Evolutionary conservation across 1,284 basidiomycete genomes (phyloP), one percentile per base, ranked within the genome.

Genomic region (Malassezia globosa): DNA sequence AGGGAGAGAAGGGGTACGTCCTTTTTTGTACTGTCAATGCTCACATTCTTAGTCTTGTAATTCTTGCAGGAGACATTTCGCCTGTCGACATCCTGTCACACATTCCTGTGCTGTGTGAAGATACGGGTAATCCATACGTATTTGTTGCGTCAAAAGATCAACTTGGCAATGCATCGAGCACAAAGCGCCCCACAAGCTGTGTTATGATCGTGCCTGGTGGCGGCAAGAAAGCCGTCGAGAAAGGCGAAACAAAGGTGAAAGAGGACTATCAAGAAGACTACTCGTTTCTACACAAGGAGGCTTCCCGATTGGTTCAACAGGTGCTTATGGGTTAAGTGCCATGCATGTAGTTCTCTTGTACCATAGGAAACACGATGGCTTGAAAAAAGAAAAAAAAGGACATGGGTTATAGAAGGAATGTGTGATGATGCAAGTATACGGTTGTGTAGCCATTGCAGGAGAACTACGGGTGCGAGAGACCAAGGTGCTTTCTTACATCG

Each of bases 41-140:
- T 10, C 13, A 8, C 19, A 3, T 58, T 22, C 19, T 14, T 54
- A 88, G 86, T 16, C 77, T 99, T 21, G 81, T 97, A 37, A 77
- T 99, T 48, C 80, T 99, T 48, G 94, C 94, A 4, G 90, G 85
- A 35, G 94, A 97, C 74, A 97, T 97, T 70, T 90, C 85, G 40
- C 94, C 94, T 21, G 84, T 97, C 64, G 94, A 99, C 74, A 95
- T 99, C 61, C 85, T 97, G 62, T 90, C 88, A 19, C 94, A 97
- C 75, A 78, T 99, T 47, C 94, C 94, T 13, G 77, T 96, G 25
- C 77, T 97, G 64, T 85, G 87, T 49, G 94, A 99, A 75, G 94
- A 99, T 72, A 84, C 87, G 5, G 80, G 82, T 42, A 85, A 95
- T 67, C 90, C 92, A 14, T 99, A 96, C 73, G 79, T 92, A 54